These are phyloP conservation scores for Microthlaspi erraticum DNA, from an alignment of 345 rosid genomes.

Conservation along the genomic window DNA sequence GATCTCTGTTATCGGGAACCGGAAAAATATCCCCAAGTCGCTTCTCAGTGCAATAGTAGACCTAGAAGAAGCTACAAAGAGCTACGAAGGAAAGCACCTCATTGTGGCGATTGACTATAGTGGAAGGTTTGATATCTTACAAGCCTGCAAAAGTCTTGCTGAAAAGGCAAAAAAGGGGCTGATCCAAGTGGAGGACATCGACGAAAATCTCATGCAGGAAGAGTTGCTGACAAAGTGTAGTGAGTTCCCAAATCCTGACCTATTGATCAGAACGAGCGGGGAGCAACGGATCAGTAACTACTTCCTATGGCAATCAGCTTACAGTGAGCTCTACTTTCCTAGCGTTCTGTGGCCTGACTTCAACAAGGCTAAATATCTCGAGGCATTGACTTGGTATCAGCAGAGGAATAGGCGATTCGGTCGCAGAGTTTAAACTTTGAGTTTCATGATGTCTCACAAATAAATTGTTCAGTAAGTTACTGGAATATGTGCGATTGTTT, in stretches of 20 bases:
- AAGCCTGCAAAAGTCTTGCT: slow-evolving; percentile 63
- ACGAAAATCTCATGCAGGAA: slow-evolving; percentile 54
- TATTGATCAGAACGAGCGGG: slow-evolving; percentile 68
- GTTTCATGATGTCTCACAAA: neutral
- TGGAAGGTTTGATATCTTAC: slow-evolving; percentile 61
- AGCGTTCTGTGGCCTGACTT: slow-evolving; percentile 73
- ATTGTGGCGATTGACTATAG: slow-evolving; percentile 67
- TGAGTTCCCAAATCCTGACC: slow-evolving; percentile 60
- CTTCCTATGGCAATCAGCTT: slow-evolving; percentile 71
- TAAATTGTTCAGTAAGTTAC: neutral
- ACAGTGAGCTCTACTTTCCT: slow-evolving; percentile 67
- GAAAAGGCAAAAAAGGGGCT: slow-evolving; percentile 49
- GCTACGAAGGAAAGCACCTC: slow-evolving; percentile 52
- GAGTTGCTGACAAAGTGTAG: slow-evolving; percentile 64
- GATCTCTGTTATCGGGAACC: slow-evolving; percentile 58
- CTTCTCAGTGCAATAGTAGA: slow-evolving; percentile 42
- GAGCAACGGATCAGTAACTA: slow-evolving; percentile 75
- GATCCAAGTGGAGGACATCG: slow-evolving; percentile 53
- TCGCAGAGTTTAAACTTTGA: slow-evolving; percentile 8
- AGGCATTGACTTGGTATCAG: slow-evolving; percentile 60
- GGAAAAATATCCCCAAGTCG: slow-evolving; percentile 50
- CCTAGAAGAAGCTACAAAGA: slow-evolving; percentile 52
- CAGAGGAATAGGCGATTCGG: slow-evolving; percentile 66
- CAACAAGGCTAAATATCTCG: slow-evolving; percentile 50
- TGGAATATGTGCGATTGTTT: neutral